Evolutionary conservation across 163 green algal genomes (phyloP).

Genomic region (Volvox carteri): DNA sequence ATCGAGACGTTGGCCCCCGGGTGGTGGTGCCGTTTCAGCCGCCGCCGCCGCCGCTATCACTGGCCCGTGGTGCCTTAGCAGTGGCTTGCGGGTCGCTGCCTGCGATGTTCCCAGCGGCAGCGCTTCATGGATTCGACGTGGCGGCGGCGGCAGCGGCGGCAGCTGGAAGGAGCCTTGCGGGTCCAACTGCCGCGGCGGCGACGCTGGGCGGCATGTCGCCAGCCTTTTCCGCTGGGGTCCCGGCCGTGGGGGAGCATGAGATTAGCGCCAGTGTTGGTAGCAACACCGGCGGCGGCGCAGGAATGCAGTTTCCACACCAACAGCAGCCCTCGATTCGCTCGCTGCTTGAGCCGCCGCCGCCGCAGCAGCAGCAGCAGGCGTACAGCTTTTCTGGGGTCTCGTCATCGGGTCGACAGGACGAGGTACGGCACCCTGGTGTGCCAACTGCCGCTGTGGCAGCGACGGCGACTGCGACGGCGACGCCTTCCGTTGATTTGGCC

Average conservation of each 20-base stretch:
- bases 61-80: not conserved
- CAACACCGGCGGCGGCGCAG: not conserved
- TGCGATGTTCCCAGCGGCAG: conserved; percentile 6
- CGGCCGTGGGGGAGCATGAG: not conserved
- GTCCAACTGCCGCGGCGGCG: not conserved
- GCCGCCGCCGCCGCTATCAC: conserved; percentile 36
- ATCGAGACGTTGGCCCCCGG: too few species aligned
- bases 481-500: too few species aligned
- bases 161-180: conserved; percentile 3
- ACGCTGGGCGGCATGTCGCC: not conserved
- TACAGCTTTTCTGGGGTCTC: not conserved
- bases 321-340: not conserved
- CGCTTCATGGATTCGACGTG: conserved; percentile 44
- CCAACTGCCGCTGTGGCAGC: not conserved
- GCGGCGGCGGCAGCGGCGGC: conserved; percentile 22
- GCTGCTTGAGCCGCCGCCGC: not conserved
- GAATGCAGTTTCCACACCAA: not conserved
- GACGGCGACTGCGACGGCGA: too few species aligned
- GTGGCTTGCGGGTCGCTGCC: not conserved
- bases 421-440: too few species aligned
- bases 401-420: not conserved
- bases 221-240: not conserved
- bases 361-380: not conserved
- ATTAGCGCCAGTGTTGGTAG: too few species aligned
- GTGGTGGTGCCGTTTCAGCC: conserved; percentile 48